These are phyloP conservation scores for Fusarium lyarnte DNA, from an alignment of 2,329 filamentous ascomycete species.

Conservation along the genomic window DNA sequence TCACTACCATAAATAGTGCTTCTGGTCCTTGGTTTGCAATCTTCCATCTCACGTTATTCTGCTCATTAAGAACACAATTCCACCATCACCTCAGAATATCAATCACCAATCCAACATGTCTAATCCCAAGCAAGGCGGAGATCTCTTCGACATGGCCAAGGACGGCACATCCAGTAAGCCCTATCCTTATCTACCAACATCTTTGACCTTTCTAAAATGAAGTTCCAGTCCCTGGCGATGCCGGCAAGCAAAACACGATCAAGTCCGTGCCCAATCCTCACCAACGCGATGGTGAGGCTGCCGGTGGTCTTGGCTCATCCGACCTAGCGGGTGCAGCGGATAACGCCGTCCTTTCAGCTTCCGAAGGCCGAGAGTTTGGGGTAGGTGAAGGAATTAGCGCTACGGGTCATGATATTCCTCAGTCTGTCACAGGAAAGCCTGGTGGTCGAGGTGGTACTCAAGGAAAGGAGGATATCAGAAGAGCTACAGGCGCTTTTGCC, in stretches of 20 bases:
- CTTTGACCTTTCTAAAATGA: accelerated
- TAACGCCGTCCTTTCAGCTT: background rate
- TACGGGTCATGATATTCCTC: slow-evolving; percentile 9
- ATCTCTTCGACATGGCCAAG: slow-evolving; percentile 29
- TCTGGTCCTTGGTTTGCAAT: accelerated
- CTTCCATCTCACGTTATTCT: too few relatives aligned
- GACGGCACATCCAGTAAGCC: slow-evolving; percentile 13
- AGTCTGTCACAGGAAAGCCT: slow-evolving; percentile 7
- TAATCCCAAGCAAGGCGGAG: slow-evolving; percentile 19
- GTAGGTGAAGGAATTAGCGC: slow-evolving; percentile 11
- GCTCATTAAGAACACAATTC: too few relatives aligned
- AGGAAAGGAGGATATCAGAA: slow-evolving; percentile 11
- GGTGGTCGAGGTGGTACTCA: slow-evolving; percentile 15
- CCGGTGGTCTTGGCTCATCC: slow-evolving; percentile 12
- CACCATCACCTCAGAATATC: too few relatives aligned
- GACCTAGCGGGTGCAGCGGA: slow-evolving; percentile 7
- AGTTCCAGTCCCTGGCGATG: slow-evolving; percentile 2
- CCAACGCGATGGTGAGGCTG: slow-evolving; percentile 2
- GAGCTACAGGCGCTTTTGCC: background rate
- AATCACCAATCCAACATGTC: background rate
- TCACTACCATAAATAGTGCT: background rate
- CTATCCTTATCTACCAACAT: accelerated
- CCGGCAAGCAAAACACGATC: slow-evolving; percentile 18
- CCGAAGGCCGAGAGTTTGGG: background rate
- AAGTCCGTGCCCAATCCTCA: slow-evolving; percentile 15